Base-by-base conservation (phyloP, 805 yeast genomes). In the Ogataea corticis region DNA sequence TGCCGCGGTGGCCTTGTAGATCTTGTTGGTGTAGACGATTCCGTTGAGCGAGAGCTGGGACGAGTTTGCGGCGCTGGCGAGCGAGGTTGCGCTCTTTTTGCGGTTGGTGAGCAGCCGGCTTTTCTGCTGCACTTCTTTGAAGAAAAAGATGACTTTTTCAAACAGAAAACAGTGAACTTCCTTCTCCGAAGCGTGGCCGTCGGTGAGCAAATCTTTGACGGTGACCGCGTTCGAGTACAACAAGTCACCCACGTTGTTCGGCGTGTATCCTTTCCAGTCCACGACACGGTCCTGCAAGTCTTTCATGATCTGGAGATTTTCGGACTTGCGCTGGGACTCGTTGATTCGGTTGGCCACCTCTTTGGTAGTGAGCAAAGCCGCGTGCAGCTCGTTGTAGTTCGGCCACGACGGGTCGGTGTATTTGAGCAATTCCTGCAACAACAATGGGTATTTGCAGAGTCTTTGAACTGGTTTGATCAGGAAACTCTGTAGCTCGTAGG, bases 381-480 rank as follows among this genome's bases (percentile, higher is more conserved):
- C 65, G 21, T 77, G 70, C 25, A 92, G 70, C 62, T 92, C 98
- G 49, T 75, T 78, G 57, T 79, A 81, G 48, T 70, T 71, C 7
- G 79, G 76, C 71, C 76, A 71, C 14, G 66, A 61, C 12, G 63
- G 61, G 30, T 81, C 84, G 10, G 89, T 78, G 40, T 73, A 63
- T 61, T 88, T 89, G 41, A 87, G 63, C 42, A 94, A 72, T 60
- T 88, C 94, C 56, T 78, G 81, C 42, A 94, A 68, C 39, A 94
- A 72, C 41, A 94, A 69, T 2, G 98, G 99, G 65, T 94, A 94
- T 63, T 91, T 88, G 73, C 97, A 88, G n/a, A 94, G 75, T 52
- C 99, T 78, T 70, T 94, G 99, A 31, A 94, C 88, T 0, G 99
- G 99, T 64, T 92, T 94, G 56, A 94, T 80, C 33, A 94, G 73